Base-by-base conservation (phyloP, 2,329 filamentous ascomycete species). In the Aspergillus pseudoterreus region DNA sequence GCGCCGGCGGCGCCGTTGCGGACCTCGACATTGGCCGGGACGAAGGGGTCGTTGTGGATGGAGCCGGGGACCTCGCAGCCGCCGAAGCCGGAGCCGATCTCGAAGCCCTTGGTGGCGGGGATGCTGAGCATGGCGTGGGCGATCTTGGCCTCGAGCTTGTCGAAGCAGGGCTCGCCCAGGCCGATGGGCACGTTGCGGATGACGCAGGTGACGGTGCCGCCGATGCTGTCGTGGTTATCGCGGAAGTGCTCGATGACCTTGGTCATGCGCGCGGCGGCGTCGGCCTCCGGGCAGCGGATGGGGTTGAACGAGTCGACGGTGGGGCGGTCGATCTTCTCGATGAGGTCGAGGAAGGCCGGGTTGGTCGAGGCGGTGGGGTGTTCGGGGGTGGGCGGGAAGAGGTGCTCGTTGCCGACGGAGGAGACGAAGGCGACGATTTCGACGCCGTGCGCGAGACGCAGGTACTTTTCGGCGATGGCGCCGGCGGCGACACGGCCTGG, bases 111-210 rank as follows among this genome's bases (percentile, higher is more conserved):
- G 35, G 88, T 92, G 3, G 94, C 91, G 4, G 94, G 94, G 63
- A 97, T 96, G 68, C 85, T 90, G 57, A 97, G 82, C 89, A 99
- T 97, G 45, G 89, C 94, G 67, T 97, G 92, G 22, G 84, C 92
- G 43, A 99, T 84, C 68, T 82, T 83, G 6, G 94, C 94, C 77
- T 99, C 92, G 42, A 97, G 80, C 78, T 97, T 97, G 73, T 95
- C 90, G 71, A 99, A 97, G 72, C 84, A 88, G 1, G 92, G 94
- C 79, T 97, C 94, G 53, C 94, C 94, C 2, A 97, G 81, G 0
- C 92, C 92, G 38, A 83, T 82, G 24, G 92, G 94, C 6, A 84
- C 83, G 65, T 95, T 92, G 57, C 88, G 83, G 66, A 97, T 91
- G 36, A 97, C 88, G 64, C 92, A 97, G 43, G 91, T 96, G 15